These are phyloP conservation scores for Phylloboletellus chloephorus DNA, from an alignment of 1,284 basidiomycete genomes.

Conservation along the genomic window DNA sequence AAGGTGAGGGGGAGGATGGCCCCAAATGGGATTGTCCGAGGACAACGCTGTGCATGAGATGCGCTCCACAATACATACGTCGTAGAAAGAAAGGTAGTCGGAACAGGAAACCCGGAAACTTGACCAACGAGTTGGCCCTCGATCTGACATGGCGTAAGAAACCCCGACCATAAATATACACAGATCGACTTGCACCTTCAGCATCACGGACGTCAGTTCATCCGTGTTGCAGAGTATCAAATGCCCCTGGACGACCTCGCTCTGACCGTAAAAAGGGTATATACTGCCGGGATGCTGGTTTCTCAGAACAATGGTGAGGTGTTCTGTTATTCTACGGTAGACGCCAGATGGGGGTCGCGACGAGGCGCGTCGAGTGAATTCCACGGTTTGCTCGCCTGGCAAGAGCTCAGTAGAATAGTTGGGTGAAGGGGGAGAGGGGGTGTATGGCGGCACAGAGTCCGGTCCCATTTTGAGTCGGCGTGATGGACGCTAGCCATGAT, in stretches of 20 bases:
- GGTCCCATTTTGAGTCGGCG: slow-evolving; percentile 12
- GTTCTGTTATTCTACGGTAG: slow-evolving; percentile 32
- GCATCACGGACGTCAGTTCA: slow-evolving; percentile 17
- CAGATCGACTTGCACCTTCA: slow-evolving; percentile 21
- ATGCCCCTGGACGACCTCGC: slow-evolving; percentile 22
- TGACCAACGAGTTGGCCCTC: slow-evolving; percentile 23
- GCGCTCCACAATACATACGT: slow-evolving; percentile 19
- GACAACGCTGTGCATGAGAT: slow-evolving; percentile 16
- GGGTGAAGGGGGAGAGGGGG: slow-evolving; percentile 23
- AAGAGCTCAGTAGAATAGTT: slow-evolving; percentile 23
- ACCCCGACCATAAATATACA: background rate
- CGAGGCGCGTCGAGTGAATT: slow-evolving; percentile 8
- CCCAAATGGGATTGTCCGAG: slow-evolving; percentile 22
- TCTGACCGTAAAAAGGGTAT: slow-evolving; percentile 22
- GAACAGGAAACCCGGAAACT: slow-evolving; percentile 11
- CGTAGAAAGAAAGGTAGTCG: slow-evolving; percentile 19
- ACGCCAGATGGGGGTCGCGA: slow-evolving; percentile 14
- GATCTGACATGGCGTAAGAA: slow-evolving; percentile 20
- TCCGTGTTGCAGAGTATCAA: slow-evolving; percentile 14
- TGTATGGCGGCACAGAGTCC: slow-evolving; percentile 19
- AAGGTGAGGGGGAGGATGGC: slow-evolving; percentile 24
- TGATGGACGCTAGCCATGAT: background rate
- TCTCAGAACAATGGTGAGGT: slow-evolving; percentile 23
- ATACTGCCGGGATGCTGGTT: slow-evolving; percentile 22
- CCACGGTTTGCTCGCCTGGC: slow-evolving; percentile 26